Percentiles rank a stretch among this genome's conserved stretches.
Evolutionary conservation across 2,329 filamentous ascomycete genomes (phyloP).

Genomic region (Penicillium sumatraense): DNA sequence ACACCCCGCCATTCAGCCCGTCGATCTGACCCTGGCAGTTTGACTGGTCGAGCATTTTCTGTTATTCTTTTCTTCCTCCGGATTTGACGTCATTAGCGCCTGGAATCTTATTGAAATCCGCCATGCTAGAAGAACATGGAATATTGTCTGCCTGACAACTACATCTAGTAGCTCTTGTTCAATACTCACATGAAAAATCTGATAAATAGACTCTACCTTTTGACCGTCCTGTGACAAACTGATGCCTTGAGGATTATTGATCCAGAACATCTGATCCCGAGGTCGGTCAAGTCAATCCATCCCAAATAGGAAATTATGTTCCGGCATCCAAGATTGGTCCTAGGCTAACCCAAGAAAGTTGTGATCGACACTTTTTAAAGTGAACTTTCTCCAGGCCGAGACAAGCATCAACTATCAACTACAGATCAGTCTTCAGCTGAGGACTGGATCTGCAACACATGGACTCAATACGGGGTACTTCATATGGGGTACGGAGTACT

Average conservation of each 20-base stretch:
- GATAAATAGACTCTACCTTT: background rate
- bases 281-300: background rate
- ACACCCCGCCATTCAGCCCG: background rate
- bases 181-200: background rate
- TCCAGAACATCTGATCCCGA: conserved; percentile 4
- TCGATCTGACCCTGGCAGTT: background rate
- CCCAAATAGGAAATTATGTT: conserved; percentile 2
- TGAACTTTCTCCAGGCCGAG: background rate
- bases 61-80: no score
- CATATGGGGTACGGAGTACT: no score
- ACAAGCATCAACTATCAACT: no score
- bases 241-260: conserved; percentile 1
- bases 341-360: background rate
- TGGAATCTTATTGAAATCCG: background rate
- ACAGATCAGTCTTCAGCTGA: no score
- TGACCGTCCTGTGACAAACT: background rate
- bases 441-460: no score
- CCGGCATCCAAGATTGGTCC: background rate
- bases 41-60: background rate
- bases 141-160: background rate
- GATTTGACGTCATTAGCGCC: background rate
- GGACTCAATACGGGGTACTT: no score
- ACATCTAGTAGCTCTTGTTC: background rate
- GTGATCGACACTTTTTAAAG: background rate
- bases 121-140: background rate